Evolutionary conservation across 768 basidiomycete species (phyloP).

Genomic region (Podaxis mareebaensis): DNA sequence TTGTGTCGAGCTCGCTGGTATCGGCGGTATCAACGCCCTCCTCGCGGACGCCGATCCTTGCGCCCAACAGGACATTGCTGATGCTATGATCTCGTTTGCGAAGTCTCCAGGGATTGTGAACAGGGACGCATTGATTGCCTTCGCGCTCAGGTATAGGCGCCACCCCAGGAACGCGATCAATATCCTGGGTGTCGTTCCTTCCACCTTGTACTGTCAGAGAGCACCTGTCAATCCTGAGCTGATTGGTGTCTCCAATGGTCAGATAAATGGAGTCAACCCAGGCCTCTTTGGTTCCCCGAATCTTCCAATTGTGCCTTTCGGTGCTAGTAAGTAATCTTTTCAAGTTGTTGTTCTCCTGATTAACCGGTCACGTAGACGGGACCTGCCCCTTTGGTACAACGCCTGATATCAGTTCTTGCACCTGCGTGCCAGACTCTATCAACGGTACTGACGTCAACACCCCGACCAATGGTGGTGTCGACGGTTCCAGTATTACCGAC

Average conservation of each 20-base stretch:
- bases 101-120: slow-evolving; percentile 43
- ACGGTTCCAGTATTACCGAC: slow-evolving; percentile 10
- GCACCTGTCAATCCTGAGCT: slow-evolving; percentile 44
- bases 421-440: slow-evolving; percentile 29
- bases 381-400: slow-evolving; percentile 46
- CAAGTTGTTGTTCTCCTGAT: not conserved
- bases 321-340: slow-evolving; percentile 35
- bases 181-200: slow-evolving; percentile 42
- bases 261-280: slow-evolving; percentile 42
- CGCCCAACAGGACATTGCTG: slow-evolving; percentile 49
- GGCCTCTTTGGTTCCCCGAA: slow-evolving; percentile 45
- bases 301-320: slow-evolving; percentile 42
- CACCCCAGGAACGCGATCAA: slow-evolving; percentile 45
- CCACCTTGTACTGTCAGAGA: slow-evolving; percentile 45
- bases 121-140: slow-evolving; percentile 38
- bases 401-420: slow-evolving; percentile 41
- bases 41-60: slow-evolving; percentile 46
- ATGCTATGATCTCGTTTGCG: slow-evolving; percentile 52
- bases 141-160: slow-evolving; percentile 42
- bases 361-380: slow-evolving; percentile 29
- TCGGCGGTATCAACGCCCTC: slow-evolving; percentile 42
- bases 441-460: slow-evolving; percentile 16
- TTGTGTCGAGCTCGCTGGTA: slow-evolving; percentile 42
- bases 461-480: slow-evolving; percentile 6
- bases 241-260: slow-evolving; percentile 38